Base-by-base conservation (phyloP, 2,329 filamentous ascomycete genomes). In the Zelopaecilomyces penicillatus region DNA sequence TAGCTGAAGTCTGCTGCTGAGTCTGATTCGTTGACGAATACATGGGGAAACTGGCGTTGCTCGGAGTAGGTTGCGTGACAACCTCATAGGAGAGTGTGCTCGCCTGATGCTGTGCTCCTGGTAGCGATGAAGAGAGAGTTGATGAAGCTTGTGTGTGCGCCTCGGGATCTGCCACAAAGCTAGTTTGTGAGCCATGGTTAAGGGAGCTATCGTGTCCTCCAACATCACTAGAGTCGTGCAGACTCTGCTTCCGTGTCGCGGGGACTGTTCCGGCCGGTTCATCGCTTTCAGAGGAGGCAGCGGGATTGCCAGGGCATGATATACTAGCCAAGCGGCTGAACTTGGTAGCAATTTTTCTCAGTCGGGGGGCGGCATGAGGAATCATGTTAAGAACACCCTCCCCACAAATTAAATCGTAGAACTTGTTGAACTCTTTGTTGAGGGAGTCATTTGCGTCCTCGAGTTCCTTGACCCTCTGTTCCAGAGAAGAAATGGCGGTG, bases 401-500 rank as follows among this genome's bases (percentile, higher is more conserved):
- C 30, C 67, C 63, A 26, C 80, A 57, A 3, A 78, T 74, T 34
- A 75, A 75, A 50, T 86, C 77, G 50, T 85, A 79, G 27, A 91
- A 75, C 30, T 69, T 71, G 52, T 80, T 68, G 54, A 94, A 89
- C 0, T 80, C 76, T 42, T 74, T 79, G 64, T 78, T 83, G 81
- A 94, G 87, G 54, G 84, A 77, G 45, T 85, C 76, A 48, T 90
- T 83, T 26, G 76, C 78, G 10, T 74, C 71, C 47, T 83, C 77
- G n/a, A 94, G 74, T 27, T 78, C 73, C 43, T 80, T 69, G 28
- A 91, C 85, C 49, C 82, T 75, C 43, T 78, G 74, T 58, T 88
- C 83, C 8, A 95, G 71, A 1, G 78, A 79, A 29, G 79, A 75
- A 45, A 95, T 91, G 5, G 85, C 85, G 26, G 76, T 83, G 58